Percentiles rank a stretch among this genome's conserved stretches.
These are phyloP conservation scores for Pseudotsuga menziesii DNA, from an alignment of 75 land plant genomes.

Conservation along the genomic window DNA sequence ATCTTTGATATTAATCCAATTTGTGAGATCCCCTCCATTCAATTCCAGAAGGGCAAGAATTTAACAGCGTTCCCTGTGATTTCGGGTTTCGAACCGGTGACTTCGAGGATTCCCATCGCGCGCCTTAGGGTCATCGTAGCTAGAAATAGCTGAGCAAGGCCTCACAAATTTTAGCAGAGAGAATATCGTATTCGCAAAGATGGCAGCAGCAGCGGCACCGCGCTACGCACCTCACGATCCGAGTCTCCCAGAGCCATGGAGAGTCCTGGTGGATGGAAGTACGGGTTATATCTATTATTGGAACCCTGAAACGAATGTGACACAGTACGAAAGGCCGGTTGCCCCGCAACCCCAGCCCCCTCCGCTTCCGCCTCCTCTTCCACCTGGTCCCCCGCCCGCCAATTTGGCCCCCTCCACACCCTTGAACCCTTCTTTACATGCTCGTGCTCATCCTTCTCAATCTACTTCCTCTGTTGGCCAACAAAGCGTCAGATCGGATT, in stretches of 20 bases:
- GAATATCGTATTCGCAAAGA: slow-evolving; percentile 14
- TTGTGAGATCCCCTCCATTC: too few relatives aligned
- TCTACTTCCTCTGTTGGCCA: slow-evolving; percentile 25
- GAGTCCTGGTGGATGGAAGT: slow-evolving; percentile 60
- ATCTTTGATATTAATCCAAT: too few relatives aligned
- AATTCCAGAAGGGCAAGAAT: too few relatives aligned
- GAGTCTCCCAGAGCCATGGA: slow-evolving; percentile 76
- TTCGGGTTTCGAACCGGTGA: too few relatives aligned
- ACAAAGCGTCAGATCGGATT: slow-evolving; percentile 24
- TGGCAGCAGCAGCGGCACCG: slow-evolving; percentile 35
- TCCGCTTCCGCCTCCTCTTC: slow-evolving; percentile 25
- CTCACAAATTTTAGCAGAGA: too few relatives aligned
- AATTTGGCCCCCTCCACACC: slow-evolving; percentile 5
- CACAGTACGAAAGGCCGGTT: slow-evolving; percentile 67
- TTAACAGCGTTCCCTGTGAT: too few relatives aligned
- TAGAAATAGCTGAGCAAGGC: too few relatives aligned
- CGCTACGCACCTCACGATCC: slow-evolving; percentile 76
- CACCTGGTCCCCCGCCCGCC: slow-evolving; percentile 34
- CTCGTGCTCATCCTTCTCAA: slow-evolving; percentile 18
- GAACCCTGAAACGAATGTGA: slow-evolving; percentile 78
- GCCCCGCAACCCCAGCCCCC: slow-evolving; percentile 14
- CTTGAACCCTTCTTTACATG: slow-evolving; percentile 16
- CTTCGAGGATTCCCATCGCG: too few relatives aligned
- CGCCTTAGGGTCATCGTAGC: too few relatives aligned
- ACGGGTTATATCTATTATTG: slow-evolving; percentile 63